Percentiles rank a stretch among this genome's conserved stretches.
phyloP scores from a whole-genome alignment of 805 yeast genomes.

The Sugiyamaella floridensis region DNA sequence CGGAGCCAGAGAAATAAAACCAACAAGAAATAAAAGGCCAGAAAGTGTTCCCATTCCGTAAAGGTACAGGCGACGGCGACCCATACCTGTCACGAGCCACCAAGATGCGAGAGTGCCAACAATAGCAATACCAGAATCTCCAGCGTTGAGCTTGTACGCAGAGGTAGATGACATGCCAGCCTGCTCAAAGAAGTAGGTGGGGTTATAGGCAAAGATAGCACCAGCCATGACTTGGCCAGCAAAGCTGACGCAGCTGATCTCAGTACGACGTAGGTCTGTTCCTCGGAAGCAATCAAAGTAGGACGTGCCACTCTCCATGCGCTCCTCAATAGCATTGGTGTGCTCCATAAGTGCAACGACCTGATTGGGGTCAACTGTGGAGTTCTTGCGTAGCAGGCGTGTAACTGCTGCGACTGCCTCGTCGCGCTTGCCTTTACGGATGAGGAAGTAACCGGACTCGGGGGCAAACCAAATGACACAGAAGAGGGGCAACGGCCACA shows the following conservation, averaged over 20 bases:
- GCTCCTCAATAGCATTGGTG: conserved; percentile 33
- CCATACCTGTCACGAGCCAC: conserved; percentile 16
- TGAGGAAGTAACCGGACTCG: conserved; percentile 51
- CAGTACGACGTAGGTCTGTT: conserved; percentile 42
- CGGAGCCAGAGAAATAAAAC: conserved; percentile 23
- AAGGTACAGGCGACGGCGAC: conserved; percentile 20
- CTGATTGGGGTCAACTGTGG: conserved; percentile 29
- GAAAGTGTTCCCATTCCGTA: conserved; percentile 34
- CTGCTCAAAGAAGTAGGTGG: conserved; percentile 36
- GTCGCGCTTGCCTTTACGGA: conserved; percentile 33
- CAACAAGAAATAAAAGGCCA: conserved; percentile 37
- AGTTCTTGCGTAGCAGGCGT: conserved; percentile 33
- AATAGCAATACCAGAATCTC: conserved; percentile 40
- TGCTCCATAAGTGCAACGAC: conserved; percentile 30
- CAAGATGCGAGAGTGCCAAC: conserved; percentile 34
- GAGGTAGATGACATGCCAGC: conserved; percentile 28
- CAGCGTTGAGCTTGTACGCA: conserved; percentile 41
- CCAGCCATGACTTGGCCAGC: conserved; percentile 33
- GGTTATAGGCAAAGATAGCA: not conserved
- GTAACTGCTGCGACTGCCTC: conserved; percentile 38
- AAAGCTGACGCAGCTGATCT: conserved; percentile 42
- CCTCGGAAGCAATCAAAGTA: conserved; percentile 42
- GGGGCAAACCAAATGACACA: conserved; percentile 35
- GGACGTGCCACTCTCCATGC: not conserved
- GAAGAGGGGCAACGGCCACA: conserved; percentile 46